Evolutionary conservation across 2,329 filamentous ascomycete genomes (phyloP), one percentile per base, ranked within the genome.

Genomic region (Pseudopithomyces maydicus): DNA sequence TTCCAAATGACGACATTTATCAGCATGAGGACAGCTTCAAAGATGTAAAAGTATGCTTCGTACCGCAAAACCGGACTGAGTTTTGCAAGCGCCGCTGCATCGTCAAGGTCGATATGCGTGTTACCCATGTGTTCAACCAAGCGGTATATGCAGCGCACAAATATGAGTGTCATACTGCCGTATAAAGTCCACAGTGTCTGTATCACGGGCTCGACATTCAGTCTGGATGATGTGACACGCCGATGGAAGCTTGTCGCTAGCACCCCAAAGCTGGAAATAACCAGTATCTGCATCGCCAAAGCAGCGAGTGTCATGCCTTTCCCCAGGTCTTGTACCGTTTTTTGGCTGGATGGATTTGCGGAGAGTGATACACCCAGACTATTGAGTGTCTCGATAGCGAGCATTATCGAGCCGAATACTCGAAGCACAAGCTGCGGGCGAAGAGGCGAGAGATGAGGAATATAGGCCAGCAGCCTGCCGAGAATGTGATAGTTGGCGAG

Each of bases 401-500:
- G 61, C 41, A 85, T 81, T n/a, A 82, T 70, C 3, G 78, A 68
- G 32, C 86, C 74, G 60, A 86, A 82, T 4, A 78, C 78, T 65
- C 84, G 85, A 64, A 87, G 82, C 8, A 85, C 75, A 4, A 81
- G 75, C 3, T 80, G 81, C 1, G 82, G 82, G 76, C 65, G 85
- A 81, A 0, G 84, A 1, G 46, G 46, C 15, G 46, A 26, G 20
- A 36, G 20, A 3, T 85, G 82, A 0, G 84, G 84, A 2, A 84
- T 74, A 70, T 87, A 88, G 66, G 81, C 81, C 33, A 88, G 76
- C 15, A 85, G 75, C 12, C 83, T 80, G 3, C 82, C 81, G 20
- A 88, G 80, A 51, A 86, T 79, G 62, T 85, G 81, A 67, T 86
- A 87, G 65, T 87, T 85, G 53, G 82, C 78, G 87, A 49, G 46